Conservation (phyloP, 768 basidiomycete species). For the Agrocybe praecox region DNA sequence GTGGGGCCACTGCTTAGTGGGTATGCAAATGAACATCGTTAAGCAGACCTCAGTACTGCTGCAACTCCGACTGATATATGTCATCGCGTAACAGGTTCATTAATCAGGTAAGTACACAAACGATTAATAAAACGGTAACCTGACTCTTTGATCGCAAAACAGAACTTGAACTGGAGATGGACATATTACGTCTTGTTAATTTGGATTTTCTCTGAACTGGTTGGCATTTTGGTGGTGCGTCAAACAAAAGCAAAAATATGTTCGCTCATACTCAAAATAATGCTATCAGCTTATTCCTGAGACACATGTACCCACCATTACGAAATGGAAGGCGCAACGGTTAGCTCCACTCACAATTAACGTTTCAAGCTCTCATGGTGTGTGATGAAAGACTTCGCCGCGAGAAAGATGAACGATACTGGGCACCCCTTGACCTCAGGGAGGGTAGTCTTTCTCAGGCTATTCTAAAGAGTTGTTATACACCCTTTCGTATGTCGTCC, state of each 20-base stretch:
- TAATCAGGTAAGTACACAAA: constrained; percentile 59
- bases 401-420: constrained; percentile 50
- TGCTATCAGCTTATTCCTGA: constrained; percentile 64
- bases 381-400: constrained; percentile 47
- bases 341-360: too few species aligned
- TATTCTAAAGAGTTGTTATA: constrained; percentile 61
- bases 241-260: neutral
- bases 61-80: neutral
- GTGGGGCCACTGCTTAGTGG: constrained; percentile 61
- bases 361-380: too few species aligned
- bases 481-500: constrained; percentile 71
- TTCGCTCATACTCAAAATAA: neutral
- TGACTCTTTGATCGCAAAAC: neutral
- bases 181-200: constrained; percentile 72
- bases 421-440: constrained; percentile 60
- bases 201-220: constrained; percentile 62
- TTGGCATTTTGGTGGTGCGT: constrained; percentile 54
- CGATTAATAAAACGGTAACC: too few species aligned
- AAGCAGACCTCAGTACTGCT: neutral
- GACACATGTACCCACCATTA: constrained; percentile 65
- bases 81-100: constrained; percentile 50
- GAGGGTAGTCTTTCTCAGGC: constrained; percentile 46
- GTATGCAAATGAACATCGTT: constrained; percentile 31
- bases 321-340: constrained; percentile 61
- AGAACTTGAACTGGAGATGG: constrained; percentile 74